These are phyloP conservation scores for Xylaria curta DNA, from an alignment of 495 filamentous ascomycete genomes.

Conservation along the genomic window DNA sequence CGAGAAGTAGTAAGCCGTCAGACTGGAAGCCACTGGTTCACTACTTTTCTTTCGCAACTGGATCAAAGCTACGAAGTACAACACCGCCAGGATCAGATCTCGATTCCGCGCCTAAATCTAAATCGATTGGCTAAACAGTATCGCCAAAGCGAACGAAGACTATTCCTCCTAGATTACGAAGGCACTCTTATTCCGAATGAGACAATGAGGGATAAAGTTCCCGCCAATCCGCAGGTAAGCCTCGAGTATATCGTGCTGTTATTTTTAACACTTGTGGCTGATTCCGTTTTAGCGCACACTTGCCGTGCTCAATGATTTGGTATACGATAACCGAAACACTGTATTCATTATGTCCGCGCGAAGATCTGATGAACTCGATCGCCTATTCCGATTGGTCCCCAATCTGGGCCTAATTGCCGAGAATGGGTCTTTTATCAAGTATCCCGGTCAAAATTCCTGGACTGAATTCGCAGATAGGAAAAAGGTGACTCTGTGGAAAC, in stretches of 20 bases:
- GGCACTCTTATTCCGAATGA: constrained; percentile 88
- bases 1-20: constrained; percentile 76
- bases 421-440: constrained; percentile 87
- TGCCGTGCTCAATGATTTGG: constrained; percentile 77
- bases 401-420: constrained; percentile 88
- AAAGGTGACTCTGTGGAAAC: constrained; percentile 76
- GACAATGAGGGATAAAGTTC: constrained; percentile 76
- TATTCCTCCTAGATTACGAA: constrained; percentile 92
- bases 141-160: constrained; percentile 63
- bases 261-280: constrained; percentile 2
- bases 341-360: constrained; percentile 93
- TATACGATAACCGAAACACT: constrained; percentile 77
- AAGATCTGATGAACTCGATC: constrained; percentile 84
- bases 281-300: constrained; percentile 63
- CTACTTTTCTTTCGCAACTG: constrained; percentile 70
- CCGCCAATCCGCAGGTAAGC: constrained; percentile 75
- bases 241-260: neutral
- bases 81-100: constrained; percentile 77
- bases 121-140: constrained; percentile 68
- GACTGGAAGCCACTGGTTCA: constrained; percentile 84
- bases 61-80: constrained; percentile 80
- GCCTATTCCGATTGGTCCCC: constrained; percentile 77
- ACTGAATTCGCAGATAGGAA: constrained; percentile 71
- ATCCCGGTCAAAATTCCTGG: constrained; percentile 72
- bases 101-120: constrained; percentile 80